Percentiles rank a stretch among this genome's conserved stretches.
These are phyloP conservation scores for Monascus ruber DNA, from an alignment of 2,329 filamentous ascomycete species.

Conservation along the genomic window DNA sequence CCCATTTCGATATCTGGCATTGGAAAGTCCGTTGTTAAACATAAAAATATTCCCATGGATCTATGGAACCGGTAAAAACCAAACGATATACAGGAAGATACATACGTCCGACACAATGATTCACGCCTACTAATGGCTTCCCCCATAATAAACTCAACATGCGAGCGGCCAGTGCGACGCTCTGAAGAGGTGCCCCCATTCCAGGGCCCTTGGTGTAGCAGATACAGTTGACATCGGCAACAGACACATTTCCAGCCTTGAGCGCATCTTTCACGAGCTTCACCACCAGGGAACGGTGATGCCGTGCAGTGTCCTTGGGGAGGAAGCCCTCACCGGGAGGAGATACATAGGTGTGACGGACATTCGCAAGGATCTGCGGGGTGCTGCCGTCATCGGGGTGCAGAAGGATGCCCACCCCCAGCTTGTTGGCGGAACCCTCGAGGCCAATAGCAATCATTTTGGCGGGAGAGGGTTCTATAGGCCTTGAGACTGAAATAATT, in stretches of 20 bases:
- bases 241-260: constrained; percentile 50
- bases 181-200: constrained; percentile 87
- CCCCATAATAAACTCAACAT: constrained; percentile 74
- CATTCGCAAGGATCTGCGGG: constrained; percentile 72
- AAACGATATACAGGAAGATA: constrained; percentile 2
- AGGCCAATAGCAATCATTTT: constrained; percentile 58
- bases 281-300: constrained; percentile 81
- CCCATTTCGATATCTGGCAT: constrained; percentile 85
- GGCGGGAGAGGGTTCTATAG: no score
- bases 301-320: constrained; percentile 87
- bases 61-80: neutral
- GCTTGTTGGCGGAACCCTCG: constrained; percentile 96
- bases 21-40: neutral
- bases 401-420: constrained; percentile 83
- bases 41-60: neutral
- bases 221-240: constrained; percentile 70
- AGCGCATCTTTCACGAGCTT: constrained; percentile 70
- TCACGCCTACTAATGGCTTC: constrained; percentile 84
- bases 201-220: constrained; percentile 94
- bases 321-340: constrained; percentile 91
- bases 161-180: constrained; percentile 74
- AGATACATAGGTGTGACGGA: constrained; percentile 85
- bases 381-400: constrained; percentile 49
- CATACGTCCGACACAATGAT: constrained; percentile 84
- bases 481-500: neutral